Evolutionary conservation across 78 protist genomes (phyloP).

Genomic region (Tieghemostelium lacteum): DNA sequence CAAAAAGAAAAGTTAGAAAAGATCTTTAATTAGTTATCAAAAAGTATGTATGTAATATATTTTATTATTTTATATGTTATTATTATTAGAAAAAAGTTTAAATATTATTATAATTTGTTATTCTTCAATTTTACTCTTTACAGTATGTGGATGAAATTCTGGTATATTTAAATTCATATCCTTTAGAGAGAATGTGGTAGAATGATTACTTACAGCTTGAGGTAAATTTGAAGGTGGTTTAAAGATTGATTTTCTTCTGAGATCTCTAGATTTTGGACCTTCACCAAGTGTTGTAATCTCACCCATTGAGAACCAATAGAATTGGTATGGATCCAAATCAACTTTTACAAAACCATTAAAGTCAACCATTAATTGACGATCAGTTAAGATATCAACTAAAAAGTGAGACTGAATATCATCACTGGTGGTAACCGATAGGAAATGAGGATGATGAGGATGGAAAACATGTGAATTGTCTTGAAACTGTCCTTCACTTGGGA

Average conservation of each 20-base stretch:
- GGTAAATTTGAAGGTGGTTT: too few species aligned
- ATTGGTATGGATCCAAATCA: slow-evolving; percentile 47
- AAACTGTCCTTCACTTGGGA: neutral
- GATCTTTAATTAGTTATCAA: too few species aligned
- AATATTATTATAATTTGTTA: too few species aligned
- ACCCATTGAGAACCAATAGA: slow-evolving; percentile 77
- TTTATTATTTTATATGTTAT: too few species aligned
- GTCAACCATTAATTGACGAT: slow-evolving; percentile 41
- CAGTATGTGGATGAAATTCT: too few species aligned
- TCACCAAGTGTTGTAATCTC: slow-evolving; percentile 63
- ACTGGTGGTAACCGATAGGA: neutral
- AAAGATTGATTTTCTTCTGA: slow-evolving; percentile 4
- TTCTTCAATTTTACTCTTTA: too few species aligned
- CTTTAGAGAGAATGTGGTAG: too few species aligned
- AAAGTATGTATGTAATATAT: too few species aligned
- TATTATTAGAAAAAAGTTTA: too few species aligned
- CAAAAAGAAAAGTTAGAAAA: too few species aligned
- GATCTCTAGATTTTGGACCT: slow-evolving; percentile 53
- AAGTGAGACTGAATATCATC: slow-evolving; percentile 59
- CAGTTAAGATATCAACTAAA: slow-evolving; percentile 59
- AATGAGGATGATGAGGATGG: neutral
- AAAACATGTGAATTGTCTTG: neutral
- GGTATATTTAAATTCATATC: too few species aligned
- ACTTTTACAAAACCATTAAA: slow-evolving; percentile 17
- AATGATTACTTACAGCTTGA: too few species aligned